phyloP scores from a whole-genome alignment of 129 eudicot species.

The Tagetes patula region DNA sequence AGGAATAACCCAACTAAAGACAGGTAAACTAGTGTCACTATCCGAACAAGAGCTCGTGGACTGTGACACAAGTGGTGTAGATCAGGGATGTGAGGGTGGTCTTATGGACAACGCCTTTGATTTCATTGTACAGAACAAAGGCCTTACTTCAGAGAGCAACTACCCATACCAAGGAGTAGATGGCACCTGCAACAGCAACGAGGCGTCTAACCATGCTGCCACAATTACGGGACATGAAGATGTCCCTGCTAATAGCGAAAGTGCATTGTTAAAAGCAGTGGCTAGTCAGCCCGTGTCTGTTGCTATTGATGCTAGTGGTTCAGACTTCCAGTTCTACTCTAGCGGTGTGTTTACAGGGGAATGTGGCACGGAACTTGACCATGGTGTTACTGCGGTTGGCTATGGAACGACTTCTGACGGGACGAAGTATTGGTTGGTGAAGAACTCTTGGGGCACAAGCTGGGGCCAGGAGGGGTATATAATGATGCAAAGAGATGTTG shows the following conservation, averaged over 20 bases:
- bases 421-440: conserved; percentile 27
- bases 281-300: conserved; percentile 2
- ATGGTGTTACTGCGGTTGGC: conserved; percentile 29
- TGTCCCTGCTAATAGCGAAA: conserved; percentile 3
- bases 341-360: conserved; percentile 29
- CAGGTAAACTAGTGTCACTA: not conserved
- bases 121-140: not conserved
- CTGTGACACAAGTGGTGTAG: conserved; percentile 1
- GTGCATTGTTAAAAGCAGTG: not conserved
- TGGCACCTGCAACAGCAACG: not conserved
- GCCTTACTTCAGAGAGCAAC: not conserved
- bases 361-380: conserved; percentile 29
- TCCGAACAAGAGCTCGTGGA: conserved; percentile 5
- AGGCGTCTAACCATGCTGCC: not conserved
- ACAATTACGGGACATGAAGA: not conserved
- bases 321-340: conserved; percentile 25
- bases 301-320: conserved; percentile 9
- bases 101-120: not conserved
- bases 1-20: not conserved
- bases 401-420: conserved; percentile 18
- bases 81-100: not conserved
- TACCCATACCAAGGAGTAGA: not conserved
- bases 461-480: not conserved
- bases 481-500: conserved; percentile 1
- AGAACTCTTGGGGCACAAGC: conserved; percentile 7